Evolutionary conservation across 2,329 filamentous ascomycete species (phyloP), one percentile per base, ranked within the genome.

Genomic region (Akanthomyces muscarius): DNA sequence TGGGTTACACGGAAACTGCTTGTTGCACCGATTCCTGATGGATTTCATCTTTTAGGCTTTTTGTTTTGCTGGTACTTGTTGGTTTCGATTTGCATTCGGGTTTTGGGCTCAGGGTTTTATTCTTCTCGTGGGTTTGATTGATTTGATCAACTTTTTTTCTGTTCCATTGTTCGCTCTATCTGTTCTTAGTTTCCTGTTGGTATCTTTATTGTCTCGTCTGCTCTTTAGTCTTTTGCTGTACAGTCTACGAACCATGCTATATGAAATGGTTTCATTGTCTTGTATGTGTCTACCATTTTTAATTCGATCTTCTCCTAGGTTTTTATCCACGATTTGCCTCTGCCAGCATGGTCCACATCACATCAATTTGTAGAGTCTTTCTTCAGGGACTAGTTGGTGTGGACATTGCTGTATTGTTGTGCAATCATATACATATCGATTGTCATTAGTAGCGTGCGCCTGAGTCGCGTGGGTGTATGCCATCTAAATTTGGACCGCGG

Each of bases 201-300:
- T 41, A 41, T 4, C 14, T 62, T 62, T 62, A 50, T 55, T 64
- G 65, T 64, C 51, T 66, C 64, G 51, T 60, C 53, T 53, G 62
- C 50, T 56, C 64, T 66, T 55, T 47, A 58, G 60, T 36, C 30
- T 23, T 47, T n/a, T 28, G 16, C 21, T 67, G 64, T 67, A 61
- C 66, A 52, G 36, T 47, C 56, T 42, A 52, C 4, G 38, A 14
- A 10, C 13, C 38, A 16, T 42, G 52, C 47, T 44, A 47, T 36
- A 47, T 47, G 42, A 44, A 30, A 30, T 45, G 57, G 57, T 60
- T 60, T 52, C 18, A 8, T 69, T 68, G 65, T 69, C 50, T 65
- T 66, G 61, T 60, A 62, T 48, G 47, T 59, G 45, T 67, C 47
- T 8, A 50, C 25, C 25, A 38, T 50, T 23, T 38, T 25, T 13